Evolutionary conservation across 148 eudicot genomes (phyloP), one percentile per base, ranked within the genome.

Genomic region (Cornus kousa): DNA sequence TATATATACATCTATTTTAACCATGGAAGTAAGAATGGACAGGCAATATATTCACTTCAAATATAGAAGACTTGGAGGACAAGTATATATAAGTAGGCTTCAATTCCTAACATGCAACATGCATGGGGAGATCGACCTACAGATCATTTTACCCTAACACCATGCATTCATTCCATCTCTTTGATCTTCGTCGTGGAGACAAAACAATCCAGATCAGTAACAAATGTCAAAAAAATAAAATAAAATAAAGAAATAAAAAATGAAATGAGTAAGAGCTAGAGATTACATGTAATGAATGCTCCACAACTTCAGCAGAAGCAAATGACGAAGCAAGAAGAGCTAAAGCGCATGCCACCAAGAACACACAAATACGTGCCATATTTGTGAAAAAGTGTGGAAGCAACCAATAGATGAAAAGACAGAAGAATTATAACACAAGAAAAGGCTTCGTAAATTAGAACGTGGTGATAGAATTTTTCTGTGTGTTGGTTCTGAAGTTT

Each of bases 271-370:
- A 62, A 62, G 8, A 20, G 16, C 46, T 28, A 28, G 37, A 55
- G 60, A 37, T 72, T 84, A 84, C 87, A 65, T 84, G 81, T 64
- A 84, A 84, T 22, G 87, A 69, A 60, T 81, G 81, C 77, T 84
- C 84, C 33, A 84, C 84, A 68, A 78, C 65, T 2, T 73, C 82
- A n/a, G 82, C 83, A n/a, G 84, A 50, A 22, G 82, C 73, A 69
- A 66, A 19, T 14, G 82, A 78, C 2, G 82, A 71, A 72, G 67
- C 57, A 48, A 81, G 35, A 66, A 81, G 71, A 55, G 70, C 78
- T 43, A 78, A 39, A 57, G 64, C 67, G 3, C 67, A 74, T 50
- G 37, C 76, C 11, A 79, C 9, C 72, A 64, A 75, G 69, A 77
- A 67, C 35, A 40, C 68, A 28, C 28, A 24, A 28, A 28, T 28